phyloP scores from a whole-genome alignment of 148 eudicot species.

The Rhododendron mucronatum region DNA sequence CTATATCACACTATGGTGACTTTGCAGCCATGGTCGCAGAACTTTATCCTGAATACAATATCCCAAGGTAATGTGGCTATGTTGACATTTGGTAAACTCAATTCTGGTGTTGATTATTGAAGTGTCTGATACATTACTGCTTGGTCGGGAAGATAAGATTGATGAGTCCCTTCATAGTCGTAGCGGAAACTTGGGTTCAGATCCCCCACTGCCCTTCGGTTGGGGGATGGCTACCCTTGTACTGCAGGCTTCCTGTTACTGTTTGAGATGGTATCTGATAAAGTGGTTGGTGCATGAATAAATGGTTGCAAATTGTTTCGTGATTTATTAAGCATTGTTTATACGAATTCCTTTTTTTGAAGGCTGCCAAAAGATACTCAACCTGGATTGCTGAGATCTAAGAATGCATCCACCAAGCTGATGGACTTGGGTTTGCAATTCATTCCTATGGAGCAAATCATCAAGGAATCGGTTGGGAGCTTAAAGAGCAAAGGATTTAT shows the following conservation, averaged over 20 bases:
- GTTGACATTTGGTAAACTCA: not conserved
- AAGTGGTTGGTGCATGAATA: not conserved
- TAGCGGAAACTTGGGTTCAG: not conserved
- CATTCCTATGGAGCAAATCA: conserved; percentile 69
- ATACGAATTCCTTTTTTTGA: conserved; percentile 1
- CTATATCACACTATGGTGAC: conserved; percentile 77
- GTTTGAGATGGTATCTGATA: not conserved
- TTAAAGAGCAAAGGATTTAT: conserved; percentile 72
- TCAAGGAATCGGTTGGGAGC: conserved; percentile 78
- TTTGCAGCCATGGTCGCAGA: conserved; percentile 84
- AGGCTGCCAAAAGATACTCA: conserved; percentile 85
- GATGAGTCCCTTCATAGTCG: not conserved
- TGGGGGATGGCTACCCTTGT: not conserved
- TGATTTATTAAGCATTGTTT: not conserved
- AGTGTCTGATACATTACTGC: not conserved
- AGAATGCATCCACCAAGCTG: conserved; percentile 64
- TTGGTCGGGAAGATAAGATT: not conserved
- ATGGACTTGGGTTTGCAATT: conserved; percentile 74
- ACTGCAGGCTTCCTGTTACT: not conserved
- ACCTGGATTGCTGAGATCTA: conserved; percentile 70
- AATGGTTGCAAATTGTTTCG: not conserved
- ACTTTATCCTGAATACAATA: conserved; percentile 74
- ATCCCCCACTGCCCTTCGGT: not conserved
- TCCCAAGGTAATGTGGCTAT: conserved; percentile 55
- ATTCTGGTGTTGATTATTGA: not conserved